Conservation (phyloP, 441 rosid species). For the Biscutella laevigata region DNA sequence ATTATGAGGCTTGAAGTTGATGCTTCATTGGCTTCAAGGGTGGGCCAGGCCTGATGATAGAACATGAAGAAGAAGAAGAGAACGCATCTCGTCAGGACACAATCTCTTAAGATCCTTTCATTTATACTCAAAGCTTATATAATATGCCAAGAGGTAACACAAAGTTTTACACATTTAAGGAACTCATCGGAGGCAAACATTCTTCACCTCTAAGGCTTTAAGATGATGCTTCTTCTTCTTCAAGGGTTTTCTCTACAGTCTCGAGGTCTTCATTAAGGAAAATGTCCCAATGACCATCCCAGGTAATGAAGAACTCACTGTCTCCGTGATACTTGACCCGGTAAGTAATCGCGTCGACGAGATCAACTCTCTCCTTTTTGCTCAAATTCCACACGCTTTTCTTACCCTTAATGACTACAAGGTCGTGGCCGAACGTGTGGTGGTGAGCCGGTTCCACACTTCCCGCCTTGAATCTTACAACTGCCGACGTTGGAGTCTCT, state of each 20-base stretch:
- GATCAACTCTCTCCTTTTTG: conserved; percentile 52
- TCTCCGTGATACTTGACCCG: conserved; percentile 76
- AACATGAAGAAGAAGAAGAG: not conserved
- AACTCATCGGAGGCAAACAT: not conserved
- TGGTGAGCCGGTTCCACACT: conserved; percentile 83
- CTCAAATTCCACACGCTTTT: conserved; percentile 78
- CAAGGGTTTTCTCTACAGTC: conserved; percentile 38
- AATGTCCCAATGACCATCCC: conserved; percentile 85
- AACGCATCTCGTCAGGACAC: not conserved
- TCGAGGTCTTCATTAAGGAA: conserved; percentile 73
- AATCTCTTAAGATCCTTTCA: not conserved
- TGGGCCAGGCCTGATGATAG: too few relatives aligned
- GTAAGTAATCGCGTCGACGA: conserved; percentile 54
- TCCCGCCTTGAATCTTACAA: conserved; percentile 58
- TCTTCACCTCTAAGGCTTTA: not conserved
- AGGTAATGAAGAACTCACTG: conserved; percentile 74
- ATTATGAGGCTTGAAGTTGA: too few relatives aligned
- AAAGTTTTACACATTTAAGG: not conserved
- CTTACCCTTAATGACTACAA: conserved; percentile 59
- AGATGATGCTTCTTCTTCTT: too few relatives aligned
- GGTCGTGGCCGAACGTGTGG: conserved; percentile 74
- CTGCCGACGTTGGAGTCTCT: conserved; percentile 67
- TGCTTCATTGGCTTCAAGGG: too few relatives aligned
- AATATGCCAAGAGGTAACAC: not conserved
- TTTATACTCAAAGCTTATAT: not conserved